These are phyloP conservation scores for Russula sp. DNA, from an alignment of 768 basidiomycete genomes.

Conservation along the genomic window DNA sequence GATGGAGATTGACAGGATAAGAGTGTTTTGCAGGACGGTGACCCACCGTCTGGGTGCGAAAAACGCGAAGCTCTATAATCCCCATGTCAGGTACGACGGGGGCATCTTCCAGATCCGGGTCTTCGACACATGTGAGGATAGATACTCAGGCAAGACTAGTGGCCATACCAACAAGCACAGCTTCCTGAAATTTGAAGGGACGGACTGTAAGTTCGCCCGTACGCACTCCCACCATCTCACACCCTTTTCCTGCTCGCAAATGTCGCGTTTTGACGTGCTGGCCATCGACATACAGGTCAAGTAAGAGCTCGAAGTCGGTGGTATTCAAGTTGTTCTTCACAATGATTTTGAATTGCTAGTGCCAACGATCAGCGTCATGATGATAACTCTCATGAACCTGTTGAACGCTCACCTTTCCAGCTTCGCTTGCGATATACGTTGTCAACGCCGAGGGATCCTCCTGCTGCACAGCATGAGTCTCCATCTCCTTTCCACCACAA, in stretches of 20 bases:
- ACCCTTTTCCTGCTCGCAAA: neutral
- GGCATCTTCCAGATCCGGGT: neutral
- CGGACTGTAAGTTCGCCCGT: neutral
- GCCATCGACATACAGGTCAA: neutral
- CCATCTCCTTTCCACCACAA: neutral
- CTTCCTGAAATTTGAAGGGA: slow-evolving; percentile 10
- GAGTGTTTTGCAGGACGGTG: no score
- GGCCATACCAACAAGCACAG: neutral
- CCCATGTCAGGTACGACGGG: slow-evolving; percentile 2
- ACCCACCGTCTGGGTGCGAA: neutral
- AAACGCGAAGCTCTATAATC: neutral
- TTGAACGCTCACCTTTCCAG: neutral
- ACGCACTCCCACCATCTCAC: neutral
- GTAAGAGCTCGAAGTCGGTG: neutral
- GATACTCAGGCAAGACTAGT: neutral
- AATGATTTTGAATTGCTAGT: slow-evolving; percentile 1
- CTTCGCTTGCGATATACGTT: neutral
- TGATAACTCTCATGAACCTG: neutral
- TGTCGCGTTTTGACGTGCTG: neutral
- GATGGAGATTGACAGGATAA: neutral
- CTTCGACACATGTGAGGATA: neutral
- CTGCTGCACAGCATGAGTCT: neutral
- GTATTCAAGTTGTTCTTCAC: neutral
- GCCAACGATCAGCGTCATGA: neutral
- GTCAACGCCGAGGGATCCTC: neutral